phyloP scores from a whole-genome alignment of 2,329 filamentous ascomycete species.

The Arthroderma uncinatum region DNA sequence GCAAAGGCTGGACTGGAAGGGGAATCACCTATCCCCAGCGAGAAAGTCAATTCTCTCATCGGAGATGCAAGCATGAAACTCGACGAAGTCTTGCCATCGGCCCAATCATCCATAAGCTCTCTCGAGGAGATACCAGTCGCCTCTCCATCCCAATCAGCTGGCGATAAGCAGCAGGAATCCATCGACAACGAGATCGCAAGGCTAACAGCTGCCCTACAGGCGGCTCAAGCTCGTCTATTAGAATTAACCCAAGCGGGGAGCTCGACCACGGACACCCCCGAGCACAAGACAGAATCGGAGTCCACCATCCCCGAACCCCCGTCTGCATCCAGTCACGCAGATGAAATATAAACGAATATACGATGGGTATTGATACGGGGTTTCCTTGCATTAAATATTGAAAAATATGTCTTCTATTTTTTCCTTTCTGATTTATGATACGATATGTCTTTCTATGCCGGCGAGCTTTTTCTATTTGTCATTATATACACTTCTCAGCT shows the following conservation, averaged over 20 bases:
- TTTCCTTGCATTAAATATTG: background rate
- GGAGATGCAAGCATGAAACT: constrained; percentile 46
- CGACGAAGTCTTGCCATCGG: constrained; percentile 43
- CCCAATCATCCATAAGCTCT: constrained; percentile 44
- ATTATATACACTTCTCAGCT: background rate
- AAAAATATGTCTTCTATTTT: background rate
- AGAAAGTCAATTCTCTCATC: constrained; percentile 40
- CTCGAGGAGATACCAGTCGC: constrained; percentile 43
- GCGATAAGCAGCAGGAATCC: background rate
- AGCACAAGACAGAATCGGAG: background rate
- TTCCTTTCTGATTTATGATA: background rate
- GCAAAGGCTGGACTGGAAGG: constrained; percentile 50
- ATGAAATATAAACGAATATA: background rate
- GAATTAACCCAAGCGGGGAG: background rate
- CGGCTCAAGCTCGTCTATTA: background rate
- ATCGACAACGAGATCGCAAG: background rate
- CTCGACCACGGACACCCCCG: background rate
- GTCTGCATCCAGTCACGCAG: background rate
- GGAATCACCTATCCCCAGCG: constrained; percentile 42
- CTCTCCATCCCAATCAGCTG: background rate
- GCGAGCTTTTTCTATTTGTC: background rate
- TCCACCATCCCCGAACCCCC: background rate
- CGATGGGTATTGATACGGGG: background rate
- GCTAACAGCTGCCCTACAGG: background rate
- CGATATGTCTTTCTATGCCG: background rate